Base-by-base conservation (phyloP, 768 basidiomycete genomes). In the Kondoa malvinella region DNA sequence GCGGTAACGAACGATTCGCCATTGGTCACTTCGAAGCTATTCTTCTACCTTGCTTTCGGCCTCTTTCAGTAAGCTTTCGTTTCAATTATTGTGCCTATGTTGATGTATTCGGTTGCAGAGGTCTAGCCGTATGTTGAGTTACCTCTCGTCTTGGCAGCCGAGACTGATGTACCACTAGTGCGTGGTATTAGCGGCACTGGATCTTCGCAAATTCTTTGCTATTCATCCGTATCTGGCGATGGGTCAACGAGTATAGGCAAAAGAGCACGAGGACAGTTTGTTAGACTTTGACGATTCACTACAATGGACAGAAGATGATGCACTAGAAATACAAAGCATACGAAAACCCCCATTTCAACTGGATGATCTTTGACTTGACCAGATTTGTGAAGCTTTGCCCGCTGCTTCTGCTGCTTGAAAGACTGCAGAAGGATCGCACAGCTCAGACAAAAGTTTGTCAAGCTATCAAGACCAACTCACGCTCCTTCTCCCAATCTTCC, bases 401-500 rank as follows among this genome's bases (percentile, higher is more conserved):
- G 61, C 61, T 32, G 26, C 16, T 63, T 63, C 61, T 17, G 61
- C 61, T 29, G 61, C 15, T 16, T 16, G 16, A 33, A 63, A 63
- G 3, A 63, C 61, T 63, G 8, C 12, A 50, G 17, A 27, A 12
- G 3, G 14, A 25, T 59, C 27, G 25, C 50, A 14, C 14, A 14
- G 14, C 14, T 56, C 25, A 56, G 50, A 14, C 25, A 14, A 56
- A 14, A 14, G 50, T 56, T 14, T 14, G 14, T 14, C 14, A 25
- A 56, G 50, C 14, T 14, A 25, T 14, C 25, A 14, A 56, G 15
- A 56, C 25, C 50, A 56, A 68, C 74, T 62, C 56, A 74, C 74
- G 59, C 66, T 75, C 73, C 50, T 72, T 74, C 71, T 75, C 74
- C 74, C 74, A 75, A 21, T 65, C 58, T 34, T 75, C 74, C 56